Conservation (phyloP, 2,329 filamentous ascomycete genomes). For the Cadophora sp. region DNA sequence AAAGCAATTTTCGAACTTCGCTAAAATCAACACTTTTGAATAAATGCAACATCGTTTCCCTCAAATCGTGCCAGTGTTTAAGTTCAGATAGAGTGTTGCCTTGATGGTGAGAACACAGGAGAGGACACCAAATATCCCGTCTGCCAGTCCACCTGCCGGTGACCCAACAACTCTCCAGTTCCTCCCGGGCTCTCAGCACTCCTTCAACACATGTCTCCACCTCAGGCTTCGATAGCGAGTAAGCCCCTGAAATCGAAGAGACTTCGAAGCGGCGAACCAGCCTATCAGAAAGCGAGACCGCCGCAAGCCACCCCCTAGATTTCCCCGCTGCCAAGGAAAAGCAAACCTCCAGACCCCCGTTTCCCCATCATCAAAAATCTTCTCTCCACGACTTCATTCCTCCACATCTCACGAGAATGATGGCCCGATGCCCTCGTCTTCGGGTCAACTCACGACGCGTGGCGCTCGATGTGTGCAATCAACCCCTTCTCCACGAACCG, state of each 20-base stretch:
- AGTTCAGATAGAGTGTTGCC: no score
- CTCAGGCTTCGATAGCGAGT: not conserved
- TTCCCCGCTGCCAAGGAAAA: constrained; percentile 7
- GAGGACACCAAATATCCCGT: no score
- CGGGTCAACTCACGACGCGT: constrained; percentile 13
- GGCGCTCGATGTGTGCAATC: constrained; percentile 1
- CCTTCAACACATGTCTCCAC: no score
- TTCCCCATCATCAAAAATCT: constrained; percentile 18
- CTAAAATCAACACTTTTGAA: no score
- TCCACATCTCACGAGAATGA: not conserved
- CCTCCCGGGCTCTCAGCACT: no score
- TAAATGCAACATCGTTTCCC: no score
- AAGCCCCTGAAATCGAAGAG: not conserved
- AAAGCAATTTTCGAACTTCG: no score
- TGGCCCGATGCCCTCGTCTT: constrained; percentile 6
- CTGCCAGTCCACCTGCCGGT: not conserved
- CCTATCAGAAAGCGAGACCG: not conserved
- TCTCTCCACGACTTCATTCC: constrained; percentile 1
- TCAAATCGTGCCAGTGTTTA: no score
- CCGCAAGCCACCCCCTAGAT: not conserved
- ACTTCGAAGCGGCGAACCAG: not conserved
- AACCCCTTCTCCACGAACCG: not conserved
- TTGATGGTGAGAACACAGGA: not conserved
- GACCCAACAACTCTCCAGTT: no score
- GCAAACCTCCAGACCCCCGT: constrained; percentile 1